Evolutionary conservation across 2,329 filamentous ascomycete species (phyloP).

Genomic region (Golovinomyces cichoracearum): DNA sequence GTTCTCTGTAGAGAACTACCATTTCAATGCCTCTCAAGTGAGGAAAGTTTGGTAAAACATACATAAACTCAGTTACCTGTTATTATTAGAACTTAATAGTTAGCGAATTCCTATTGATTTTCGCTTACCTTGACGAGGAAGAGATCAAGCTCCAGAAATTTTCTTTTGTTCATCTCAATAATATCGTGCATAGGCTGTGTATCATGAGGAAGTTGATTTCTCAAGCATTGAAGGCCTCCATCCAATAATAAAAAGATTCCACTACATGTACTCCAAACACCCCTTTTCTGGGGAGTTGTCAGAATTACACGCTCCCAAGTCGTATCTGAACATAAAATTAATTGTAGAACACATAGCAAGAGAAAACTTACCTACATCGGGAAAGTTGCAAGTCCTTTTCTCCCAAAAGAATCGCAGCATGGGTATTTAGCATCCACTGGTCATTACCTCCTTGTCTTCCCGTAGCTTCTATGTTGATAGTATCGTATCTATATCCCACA

Average conservation of each 20-base stretch:
- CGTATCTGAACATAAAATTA: constrained; percentile 21
- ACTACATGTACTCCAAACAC: constrained; percentile 33
- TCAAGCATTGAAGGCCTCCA: constrained; percentile 25
- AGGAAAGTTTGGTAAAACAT: constrained; percentile 28
- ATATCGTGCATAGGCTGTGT: constrained; percentile 5
- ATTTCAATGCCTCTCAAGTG: constrained; percentile 31
- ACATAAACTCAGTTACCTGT: constrained; percentile 36
- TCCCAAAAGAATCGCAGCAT: constrained; percentile 35
- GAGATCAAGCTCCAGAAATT: constrained; percentile 29
- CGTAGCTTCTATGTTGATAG: constrained; percentile 27
- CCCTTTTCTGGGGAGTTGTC: constrained; percentile 27
- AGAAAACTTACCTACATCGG: constrained; percentile 23
- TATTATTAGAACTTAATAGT: constrained; percentile 4
- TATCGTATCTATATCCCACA: constrained; percentile 37
- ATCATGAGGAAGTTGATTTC: constrained; percentile 23
- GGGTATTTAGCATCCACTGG: constrained; percentile 39
- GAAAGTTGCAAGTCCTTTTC: constrained; percentile 36
- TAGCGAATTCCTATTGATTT: constrained; percentile 4
- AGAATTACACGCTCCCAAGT: constrained; percentile 31
- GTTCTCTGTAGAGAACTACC: constrained; percentile 31
- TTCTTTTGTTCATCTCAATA: constrained; percentile 7
- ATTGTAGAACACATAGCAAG: background rate
- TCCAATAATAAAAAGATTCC: constrained; percentile 29
- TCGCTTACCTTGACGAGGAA: constrained; percentile 37
- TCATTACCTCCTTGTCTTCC: constrained; percentile 31